These are phyloP conservation scores for Gossypium thurberi DNA, from an alignment of 345 rosid species.

Conservation along the genomic window DNA sequence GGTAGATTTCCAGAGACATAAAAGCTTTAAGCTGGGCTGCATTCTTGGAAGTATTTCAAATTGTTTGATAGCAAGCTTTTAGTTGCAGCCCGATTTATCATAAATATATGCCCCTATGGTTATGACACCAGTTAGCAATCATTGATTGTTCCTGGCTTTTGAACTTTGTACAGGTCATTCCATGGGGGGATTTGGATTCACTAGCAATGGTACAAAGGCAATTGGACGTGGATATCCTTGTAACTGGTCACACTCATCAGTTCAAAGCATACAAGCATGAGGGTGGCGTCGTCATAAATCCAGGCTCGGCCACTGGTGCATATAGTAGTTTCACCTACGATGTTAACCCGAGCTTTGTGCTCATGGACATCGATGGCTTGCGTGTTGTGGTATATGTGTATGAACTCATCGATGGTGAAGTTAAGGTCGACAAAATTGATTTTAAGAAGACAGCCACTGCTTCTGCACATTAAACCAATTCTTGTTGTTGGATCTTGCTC, in stretches of 20 bases:
- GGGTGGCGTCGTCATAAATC: slow-evolving; percentile 92
- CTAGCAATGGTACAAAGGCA: slow-evolving; percentile 95
- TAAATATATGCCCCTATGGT: neutral
- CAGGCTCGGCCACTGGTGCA: slow-evolving; percentile 95
- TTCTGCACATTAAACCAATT: neutral
- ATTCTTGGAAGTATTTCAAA: too few species aligned
- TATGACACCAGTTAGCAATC: neutral
- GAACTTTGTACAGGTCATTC: slow-evolving; percentile 51
- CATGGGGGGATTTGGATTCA: slow-evolving; percentile 96
- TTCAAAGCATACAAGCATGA: slow-evolving; percentile 96
- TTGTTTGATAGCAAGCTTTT: neutral
- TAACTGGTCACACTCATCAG: slow-evolving; percentile 95
- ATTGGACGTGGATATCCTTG: slow-evolving; percentile 88
- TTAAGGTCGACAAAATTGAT: slow-evolving; percentile 93
- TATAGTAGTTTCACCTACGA: slow-evolving; percentile 81
- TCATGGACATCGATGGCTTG: slow-evolving; percentile 91
- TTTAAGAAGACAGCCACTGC: slow-evolving; percentile 57
- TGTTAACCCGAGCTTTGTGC: slow-evolving; percentile 88
- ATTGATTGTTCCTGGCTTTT: neutral
- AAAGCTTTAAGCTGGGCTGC: neutral
- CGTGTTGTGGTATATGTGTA: slow-evolving; percentile 93
- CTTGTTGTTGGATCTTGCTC: neutral
- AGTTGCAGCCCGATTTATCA: neutral
- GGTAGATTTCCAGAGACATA: neutral
- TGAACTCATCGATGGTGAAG: slow-evolving; percentile 91